Base-by-base conservation (phyloP, 2,329 filamentous ascomycete species). In the Daldinia eschscholtzii region DNA sequence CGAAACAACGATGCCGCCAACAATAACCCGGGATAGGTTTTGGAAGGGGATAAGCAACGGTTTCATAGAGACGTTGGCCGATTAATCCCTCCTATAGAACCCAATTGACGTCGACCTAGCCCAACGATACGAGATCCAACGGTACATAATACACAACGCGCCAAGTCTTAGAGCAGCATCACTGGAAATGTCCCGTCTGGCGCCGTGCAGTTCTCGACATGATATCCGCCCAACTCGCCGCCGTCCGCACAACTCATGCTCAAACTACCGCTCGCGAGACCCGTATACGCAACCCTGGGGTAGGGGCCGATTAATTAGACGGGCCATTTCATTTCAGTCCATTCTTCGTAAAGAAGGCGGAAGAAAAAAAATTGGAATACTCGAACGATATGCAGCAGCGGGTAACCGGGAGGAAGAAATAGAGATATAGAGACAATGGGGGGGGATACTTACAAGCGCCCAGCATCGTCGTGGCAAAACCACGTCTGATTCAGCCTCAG, bases 121-220 rank as follows among this genome's bases (percentile, higher is more conserved):
- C 5, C 44, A 9, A 26, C 15, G 3, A 2, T 23, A 30, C 13
- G 13, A 4, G 26, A 23, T 7, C 12, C 13, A 30, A 2, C 23
- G 4, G 33, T 7, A 42, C 6, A 10, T 10, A 35, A 35, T 35
- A 35, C 7, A 10, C 2, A 48, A 28, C 46, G 4, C 3, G 26
- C 12, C 12, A 18, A 18, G 13, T 12, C 33, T 67, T 12, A 75
- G 4, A 75, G 66, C 12, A 76, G 52, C 10, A 63, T 73, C 18
- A 75, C 60, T 2, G 73, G 70, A 6, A 75, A 58, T 18, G 15
- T 6, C 15, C 68, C 64, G 23, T 73, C 72, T 4, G 61, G 44
- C 23, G 73, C 69, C 2, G 73, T 75, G 46, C 74, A 75, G 44
- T 75, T 75, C 60, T 71, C 70, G 2, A 76, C 65, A 48, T 72